Percentiles rank a stretch among this genome's conserved stretches.
Evolutionary conservation across 1,284 basidiomycete genomes (phyloP).

Genomic region (Ustilago cynodontis): DNA sequence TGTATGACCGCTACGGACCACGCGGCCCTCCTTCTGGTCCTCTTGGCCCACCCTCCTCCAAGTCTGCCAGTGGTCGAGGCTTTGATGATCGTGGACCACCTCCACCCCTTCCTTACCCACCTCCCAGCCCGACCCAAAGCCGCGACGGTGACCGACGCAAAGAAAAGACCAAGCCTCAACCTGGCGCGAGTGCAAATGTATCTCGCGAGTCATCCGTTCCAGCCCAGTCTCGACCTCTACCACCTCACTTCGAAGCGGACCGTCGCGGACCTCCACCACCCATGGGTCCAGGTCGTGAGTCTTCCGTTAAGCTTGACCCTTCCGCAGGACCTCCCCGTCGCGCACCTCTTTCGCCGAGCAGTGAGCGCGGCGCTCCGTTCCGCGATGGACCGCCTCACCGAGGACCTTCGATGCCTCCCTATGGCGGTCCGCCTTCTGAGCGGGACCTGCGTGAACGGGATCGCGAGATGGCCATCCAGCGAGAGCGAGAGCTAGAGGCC

Average conservation of each 20-base stretch:
- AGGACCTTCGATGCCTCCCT: constrained; percentile 37
- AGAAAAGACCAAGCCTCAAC: constrained; percentile 30
- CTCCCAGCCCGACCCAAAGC: constrained; percentile 43
- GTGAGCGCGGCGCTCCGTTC: constrained; percentile 27
- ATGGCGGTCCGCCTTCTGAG: constrained; percentile 25
- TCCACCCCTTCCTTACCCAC: constrained; percentile 45
- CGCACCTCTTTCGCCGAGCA: constrained; percentile 37
- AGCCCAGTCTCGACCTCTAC: constrained; percentile 22
- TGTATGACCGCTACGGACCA: constrained; percentile 47
- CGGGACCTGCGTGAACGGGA: constrained; percentile 34
- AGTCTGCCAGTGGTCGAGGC: constrained; percentile 23
- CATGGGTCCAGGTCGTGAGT: constrained; percentile 19
- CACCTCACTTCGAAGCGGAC: constrained; percentile 39
- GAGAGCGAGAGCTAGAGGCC: constrained; percentile 30
- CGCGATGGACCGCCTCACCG: constrained; percentile 26
- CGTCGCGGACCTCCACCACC: constrained; percentile 42
- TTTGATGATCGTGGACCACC: constrained; percentile 48
- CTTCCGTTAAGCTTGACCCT: constrained; percentile 29
- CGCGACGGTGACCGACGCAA: constrained; percentile 48
- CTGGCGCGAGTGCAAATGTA: constrained; percentile 5
- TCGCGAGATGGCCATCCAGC: constrained; percentile 33
- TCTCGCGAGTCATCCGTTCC: constrained; percentile 38
- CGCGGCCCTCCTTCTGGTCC: constrained; percentile 45
- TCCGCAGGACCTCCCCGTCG: constrained; percentile 20
- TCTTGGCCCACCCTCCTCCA: constrained; percentile 31